A percentile compares a stretch with the other conserved stretches of the same genome.
Conservation (phyloP, 768 basidiomycete species). For the Lactarius indigo region DNA sequence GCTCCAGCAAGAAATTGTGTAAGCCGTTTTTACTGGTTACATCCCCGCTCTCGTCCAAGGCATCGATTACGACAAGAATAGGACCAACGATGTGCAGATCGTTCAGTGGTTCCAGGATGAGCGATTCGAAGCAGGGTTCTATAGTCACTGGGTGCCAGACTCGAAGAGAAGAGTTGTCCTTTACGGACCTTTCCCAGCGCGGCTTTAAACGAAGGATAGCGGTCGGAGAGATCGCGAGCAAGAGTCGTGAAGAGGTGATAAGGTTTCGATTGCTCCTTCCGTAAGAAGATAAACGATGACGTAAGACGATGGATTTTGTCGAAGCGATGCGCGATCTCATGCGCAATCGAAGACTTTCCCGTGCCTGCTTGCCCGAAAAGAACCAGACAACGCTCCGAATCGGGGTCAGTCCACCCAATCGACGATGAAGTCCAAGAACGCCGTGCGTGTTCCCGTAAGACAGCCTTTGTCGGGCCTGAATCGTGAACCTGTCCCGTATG, state of each 20-base stretch:
- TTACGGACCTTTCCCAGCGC: not conserved
- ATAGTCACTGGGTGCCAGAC: not conserved
- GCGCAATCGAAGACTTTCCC: too few species aligned
- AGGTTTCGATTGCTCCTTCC: not conserved
- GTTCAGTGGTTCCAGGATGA: not conserved
- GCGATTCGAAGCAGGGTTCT: not conserved
- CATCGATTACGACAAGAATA: not conserved
- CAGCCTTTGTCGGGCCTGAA: not conserved
- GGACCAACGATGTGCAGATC: not conserved
- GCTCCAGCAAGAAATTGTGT: not conserved
- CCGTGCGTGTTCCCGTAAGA: not conserved
- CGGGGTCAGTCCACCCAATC: not conserved
- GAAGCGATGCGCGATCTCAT: not conserved
- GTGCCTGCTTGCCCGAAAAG: not conserved
- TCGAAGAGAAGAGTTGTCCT: not conserved
- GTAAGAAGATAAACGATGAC: not conserved
- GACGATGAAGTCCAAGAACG: not conserved
- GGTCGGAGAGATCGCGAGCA: not conserved
- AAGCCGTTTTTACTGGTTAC: not conserved
- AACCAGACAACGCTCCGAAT: not conserved
- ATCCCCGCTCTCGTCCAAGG: not conserved
- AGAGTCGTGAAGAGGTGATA: conserved; percentile 3
- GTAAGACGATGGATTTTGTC: not conserved
- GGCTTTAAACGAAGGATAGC: not conserved
- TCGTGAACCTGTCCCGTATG: not conserved